A percentile compares a stretch with the other conserved stretches of the same genome.
Evolutionary conservation across 805 yeast genomes (phyloP).

Genomic region (Candida hispaniensis): DNA sequence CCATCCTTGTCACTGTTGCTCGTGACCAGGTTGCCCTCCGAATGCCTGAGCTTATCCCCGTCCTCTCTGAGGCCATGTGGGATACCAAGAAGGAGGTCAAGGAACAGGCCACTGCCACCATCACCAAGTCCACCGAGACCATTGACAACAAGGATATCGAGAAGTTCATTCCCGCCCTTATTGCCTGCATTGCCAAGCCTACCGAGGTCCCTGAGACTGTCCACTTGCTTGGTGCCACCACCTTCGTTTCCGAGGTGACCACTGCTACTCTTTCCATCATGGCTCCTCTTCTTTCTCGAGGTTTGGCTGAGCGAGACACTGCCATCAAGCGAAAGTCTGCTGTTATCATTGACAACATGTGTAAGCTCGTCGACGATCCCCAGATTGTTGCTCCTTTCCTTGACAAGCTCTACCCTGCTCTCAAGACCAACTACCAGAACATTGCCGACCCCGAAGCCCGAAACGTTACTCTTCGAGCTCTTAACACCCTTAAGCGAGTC

Average conservation of each 20-base stretch:
- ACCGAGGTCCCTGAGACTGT: slow-evolving; percentile 97
- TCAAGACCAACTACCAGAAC: slow-evolving; percentile 85
- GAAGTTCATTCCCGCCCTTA: slow-evolving; percentile 96
- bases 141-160: slow-evolving; percentile 99
- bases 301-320: slow-evolving; percentile 99
- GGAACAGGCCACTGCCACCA: slow-evolving; percentile 90
- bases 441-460: slow-evolving; percentile 99
- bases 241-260: slow-evolving; percentile 98
- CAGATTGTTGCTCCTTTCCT: slow-evolving; percentile 99
- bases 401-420: slow-evolving; percentile 89
- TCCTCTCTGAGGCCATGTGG: slow-evolving; percentile 99
- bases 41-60: slow-evolving; percentile 99
- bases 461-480: slow-evolving; percentile 93
- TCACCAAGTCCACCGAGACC: slow-evolving; percentile 93
- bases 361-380: slow-evolving; percentile 99
- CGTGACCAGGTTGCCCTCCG: slow-evolving; percentile 93
- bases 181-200: slow-evolving; percentile 94
- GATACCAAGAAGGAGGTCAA: slow-evolving; percentile 98
- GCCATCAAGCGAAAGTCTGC: slow-evolving; percentile 99
- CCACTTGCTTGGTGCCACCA: slow-evolving; percentile 97
- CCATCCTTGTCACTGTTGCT: slow-evolving; percentile 86
- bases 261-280: slow-evolving; percentile 98
- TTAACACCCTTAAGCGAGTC: slow-evolving; percentile 95
- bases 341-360: slow-evolving; percentile 99
- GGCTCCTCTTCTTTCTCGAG: slow-evolving; percentile 98